Base-by-base conservation (phyloP, 2,329 filamentous ascomycete species). In the Lecanoromycetidae sp. region DNA sequence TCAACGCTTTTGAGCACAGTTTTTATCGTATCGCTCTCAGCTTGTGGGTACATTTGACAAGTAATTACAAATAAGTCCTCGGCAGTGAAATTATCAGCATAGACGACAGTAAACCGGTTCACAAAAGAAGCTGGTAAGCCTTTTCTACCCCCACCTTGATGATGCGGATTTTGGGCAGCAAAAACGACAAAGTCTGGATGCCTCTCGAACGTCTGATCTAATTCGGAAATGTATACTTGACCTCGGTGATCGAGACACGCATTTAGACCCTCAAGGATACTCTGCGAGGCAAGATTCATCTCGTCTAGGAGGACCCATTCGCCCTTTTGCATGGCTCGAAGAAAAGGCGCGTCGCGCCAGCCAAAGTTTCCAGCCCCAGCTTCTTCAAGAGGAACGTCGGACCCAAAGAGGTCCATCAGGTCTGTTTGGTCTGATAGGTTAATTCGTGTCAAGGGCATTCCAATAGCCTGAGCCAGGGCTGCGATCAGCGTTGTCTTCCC, bases 351-450 rank as follows among this genome's bases (percentile, higher is more conserved):
- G 62, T 98, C 90, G 56, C 87, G 79, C 91, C 91, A 98, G 1
- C 85, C 82, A 60, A 98, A 98, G 50, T 85, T 83, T 1, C 91
- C 91, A 6, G 87, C 83, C 58, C 84, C 80, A 1, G 84, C 87
- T n/a, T 87, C 88, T 65, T 96, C 91, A 3, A 94, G 80, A 0
- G 91, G 91, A 6, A 94, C 87, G 67, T 98, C 91, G 0, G 90
- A 94, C 50, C 91, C 91, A 61, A 98, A 98, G 1, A 98, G 71
- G 61, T 98, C 91, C 76, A 96, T 95, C 41, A 98, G 69, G 63
- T 98, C 91, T 0, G 93, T 98, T 66, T 98, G 91, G 57, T 98
- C 91, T 0, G 91, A 96, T 50, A 99, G 71, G 60, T 99, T 99
- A 65, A 99, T 95, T 57, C 91, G 77, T 0, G 87, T 94, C 53